Evolutionary conservation across 1,284 basidiomycete species (phyloP).

Genomic region (Cronartium quercuum): DNA sequence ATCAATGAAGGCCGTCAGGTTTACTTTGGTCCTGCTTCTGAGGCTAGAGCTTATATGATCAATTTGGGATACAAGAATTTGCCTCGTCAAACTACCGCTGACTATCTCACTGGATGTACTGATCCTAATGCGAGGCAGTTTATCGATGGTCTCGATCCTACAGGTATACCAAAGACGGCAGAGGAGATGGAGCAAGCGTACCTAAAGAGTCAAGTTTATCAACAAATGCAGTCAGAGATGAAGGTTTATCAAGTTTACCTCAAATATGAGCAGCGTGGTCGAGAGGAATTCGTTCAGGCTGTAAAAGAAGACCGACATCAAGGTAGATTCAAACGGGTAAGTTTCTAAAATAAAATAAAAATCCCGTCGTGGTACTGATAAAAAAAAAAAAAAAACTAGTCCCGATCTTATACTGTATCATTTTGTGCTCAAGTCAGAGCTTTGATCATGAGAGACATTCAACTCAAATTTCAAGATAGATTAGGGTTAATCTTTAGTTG

Average conservation of each 20-base stretch:
- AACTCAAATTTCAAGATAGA: conserved; percentile 44
- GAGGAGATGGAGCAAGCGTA: conserved; percentile 58
- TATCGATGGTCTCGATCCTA: conserved; percentile 49
- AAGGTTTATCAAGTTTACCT: conserved; percentile 65
- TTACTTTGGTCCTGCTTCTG: conserved; percentile 66
- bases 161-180: conserved; percentile 43
- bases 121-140: conserved; percentile 50
- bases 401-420: conserved; percentile 78
- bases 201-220: conserved; percentile 55
- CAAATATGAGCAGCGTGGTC: conserved; percentile 58
- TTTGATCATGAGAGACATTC: conserved; percentile 44
- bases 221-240: conserved; percentile 56
- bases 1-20: conserved; percentile 75
- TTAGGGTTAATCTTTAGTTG: conserved; percentile 41
- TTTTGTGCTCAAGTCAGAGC: conserved; percentile 63
- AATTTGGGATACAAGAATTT: conserved; percentile 56
- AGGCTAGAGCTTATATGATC: conserved; percentile 74
- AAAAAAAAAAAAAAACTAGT: conserved; percentile 75
- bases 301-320: conserved; percentile 73
- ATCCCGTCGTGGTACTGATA: too few relatives aligned
- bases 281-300: conserved; percentile 66
- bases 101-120: conserved; percentile 49
- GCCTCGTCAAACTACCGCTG: conserved; percentile 62
- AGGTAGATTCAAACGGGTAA: conserved; percentile 58
- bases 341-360: neutral